Evolutionary conservation across 306 rosid species (phyloP), one percentile per base, ranked within the genome.

Genomic region (Castanea crenata): DNA sequence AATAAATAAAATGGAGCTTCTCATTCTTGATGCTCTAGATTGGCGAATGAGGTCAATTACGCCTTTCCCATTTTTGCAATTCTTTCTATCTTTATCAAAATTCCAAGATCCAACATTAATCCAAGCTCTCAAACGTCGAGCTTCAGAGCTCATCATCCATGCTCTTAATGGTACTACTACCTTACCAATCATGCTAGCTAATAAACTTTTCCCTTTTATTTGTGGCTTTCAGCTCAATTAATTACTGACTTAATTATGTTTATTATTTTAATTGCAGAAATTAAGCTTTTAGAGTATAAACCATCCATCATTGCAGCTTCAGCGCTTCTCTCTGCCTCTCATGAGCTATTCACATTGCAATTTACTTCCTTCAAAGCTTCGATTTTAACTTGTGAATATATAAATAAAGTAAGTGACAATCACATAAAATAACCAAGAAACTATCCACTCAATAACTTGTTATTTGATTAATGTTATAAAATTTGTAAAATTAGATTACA

Each of bases 1-100:
- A 13, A 73, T 91, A 78, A 82, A 70, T 63, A 91, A 74, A 78
- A 92, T 89, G 96, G 96, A 92, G 85, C 85, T 85, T 75, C 78
- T 88, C 25, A 81, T 92, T 80, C 96, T 92, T 1, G 93, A 90
- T 34, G 72, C 91, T 32, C 82, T 92, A 58, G 58, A 86, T 19
- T 92, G 97, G 97, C 89, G 91, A 44, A 85, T 92, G 94, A 90
- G 94, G 76, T 87, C 94, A 34, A 83, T 89, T 11, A 92, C 96
- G 29, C 97, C 97, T 12, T 91, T 92, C 70, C 86, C 92, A 51
- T 92, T 92, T 83, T 74, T 91, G 81, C 52, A 82, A 61, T 91
- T 85, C 89, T 89, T 91, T 41, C 15, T 86, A 46, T 85, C 90
- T 71, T 77, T 76, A 51, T 72, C 85, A 35, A 86, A 89, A 23